These are phyloP conservation scores for Ceratocystis papillata DNA, from an alignment of 2,329 filamentous ascomycete species.

Conservation along the genomic window DNA sequence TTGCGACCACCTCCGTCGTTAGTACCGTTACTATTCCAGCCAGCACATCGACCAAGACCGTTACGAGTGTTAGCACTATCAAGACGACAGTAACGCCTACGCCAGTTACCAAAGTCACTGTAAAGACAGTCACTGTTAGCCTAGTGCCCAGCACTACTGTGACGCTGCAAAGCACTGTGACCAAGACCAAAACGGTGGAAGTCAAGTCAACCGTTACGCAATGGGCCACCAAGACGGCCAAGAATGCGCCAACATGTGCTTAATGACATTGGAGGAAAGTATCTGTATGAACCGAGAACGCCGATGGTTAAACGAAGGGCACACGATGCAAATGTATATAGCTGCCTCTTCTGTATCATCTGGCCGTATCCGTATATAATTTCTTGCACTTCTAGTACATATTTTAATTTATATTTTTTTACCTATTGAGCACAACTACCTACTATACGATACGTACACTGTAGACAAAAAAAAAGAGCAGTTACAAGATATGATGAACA, in stretches of 20 bases:
- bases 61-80: not conserved
- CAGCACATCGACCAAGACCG: conserved; percentile 9
- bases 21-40: not conserved
- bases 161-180: conserved; percentile 14
- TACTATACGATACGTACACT: too few relatives aligned
- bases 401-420: not conserved
- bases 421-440: too few relatives aligned
- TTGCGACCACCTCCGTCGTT: not conserved
- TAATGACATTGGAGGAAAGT: not conserved
- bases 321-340: not conserved
- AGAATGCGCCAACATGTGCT: conserved; percentile 15
- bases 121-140: conserved; percentile 10
- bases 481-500: too few relatives aligned
- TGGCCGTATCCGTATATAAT: not conserved
- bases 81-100: not conserved
- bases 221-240: conserved; percentile 12
- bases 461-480: too few relatives aligned
- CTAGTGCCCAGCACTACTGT: not conserved
- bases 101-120: not conserved
- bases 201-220: not conserved
- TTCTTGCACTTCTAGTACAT: not conserved
- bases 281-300: too few relatives aligned
- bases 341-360: not conserved
- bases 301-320: not conserved
- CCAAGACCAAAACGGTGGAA: conserved; percentile 10